Evolutionary conservation across 2,329 filamentous ascomycete species (phyloP).

Genomic region (Xylaria digitata): DNA sequence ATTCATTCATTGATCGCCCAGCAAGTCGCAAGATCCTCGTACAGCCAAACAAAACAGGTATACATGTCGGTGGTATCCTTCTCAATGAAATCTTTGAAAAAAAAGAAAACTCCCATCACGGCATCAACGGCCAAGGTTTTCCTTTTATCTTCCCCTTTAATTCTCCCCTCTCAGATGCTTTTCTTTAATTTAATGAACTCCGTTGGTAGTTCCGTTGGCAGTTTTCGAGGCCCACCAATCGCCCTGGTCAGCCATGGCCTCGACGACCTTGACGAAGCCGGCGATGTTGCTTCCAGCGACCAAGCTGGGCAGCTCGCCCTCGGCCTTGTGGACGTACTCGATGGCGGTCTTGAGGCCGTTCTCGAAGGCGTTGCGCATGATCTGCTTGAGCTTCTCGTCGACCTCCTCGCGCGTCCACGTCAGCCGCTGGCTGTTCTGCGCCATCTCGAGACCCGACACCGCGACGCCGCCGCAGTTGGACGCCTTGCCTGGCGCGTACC

Average conservation of each 20-base stretch:
- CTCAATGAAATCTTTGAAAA: too few relatives aligned
- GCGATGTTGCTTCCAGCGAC: slow-evolving; percentile 97
- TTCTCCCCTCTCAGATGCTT: too few relatives aligned
- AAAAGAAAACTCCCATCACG: too few relatives aligned
- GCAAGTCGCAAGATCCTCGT: slow-evolving; percentile 4
- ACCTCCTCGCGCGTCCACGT: slow-evolving; percentile 91
- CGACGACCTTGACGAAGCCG: slow-evolving; percentile 94
- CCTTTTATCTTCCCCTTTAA: too few relatives aligned
- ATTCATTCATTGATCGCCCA: background rate
- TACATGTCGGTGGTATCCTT: background rate
- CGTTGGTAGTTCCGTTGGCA: background rate
- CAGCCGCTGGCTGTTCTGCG: slow-evolving; percentile 90
- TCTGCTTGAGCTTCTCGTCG: slow-evolving; percentile 87
- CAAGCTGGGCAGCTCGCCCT: slow-evolving; percentile 85
- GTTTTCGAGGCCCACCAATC: slow-evolving; percentile 79
- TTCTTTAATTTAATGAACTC: too few relatives aligned
- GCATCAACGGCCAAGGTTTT: too few relatives aligned
- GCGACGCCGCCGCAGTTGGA: slow-evolving; percentile 98
- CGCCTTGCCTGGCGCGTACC: slow-evolving; percentile 97
- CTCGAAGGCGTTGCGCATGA: slow-evolving; percentile 95
- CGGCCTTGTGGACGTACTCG: slow-evolving; percentile 77
- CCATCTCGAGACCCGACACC: slow-evolving; percentile 98
- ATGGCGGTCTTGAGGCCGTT: slow-evolving; percentile 89
- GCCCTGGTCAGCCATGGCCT: slow-evolving; percentile 95
- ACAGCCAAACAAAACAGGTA: slow-evolving; percentile 11